Evolutionary conservation across 2,329 filamentous ascomycete genomes (phyloP), one percentile per base, ranked within the genome.

Genomic region (Diplodia scrobiculata): DNA sequence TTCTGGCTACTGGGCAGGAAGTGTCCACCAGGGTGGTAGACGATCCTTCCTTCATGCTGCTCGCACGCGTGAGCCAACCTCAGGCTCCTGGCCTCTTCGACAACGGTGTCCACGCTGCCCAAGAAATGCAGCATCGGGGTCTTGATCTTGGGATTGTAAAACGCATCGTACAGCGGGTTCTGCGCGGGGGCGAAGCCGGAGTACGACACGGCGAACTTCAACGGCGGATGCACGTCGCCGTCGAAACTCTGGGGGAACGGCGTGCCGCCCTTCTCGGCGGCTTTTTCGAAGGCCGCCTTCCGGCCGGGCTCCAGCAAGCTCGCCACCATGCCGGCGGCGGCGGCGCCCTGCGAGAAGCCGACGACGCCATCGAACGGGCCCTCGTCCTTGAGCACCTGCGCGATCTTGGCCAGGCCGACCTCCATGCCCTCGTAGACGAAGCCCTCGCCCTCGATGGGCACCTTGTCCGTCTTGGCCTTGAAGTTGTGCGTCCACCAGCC

Each of bases 1-100:
- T 90, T 91, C 70, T 89, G 87, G 67, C 92, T 81, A 63, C 78
- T 87, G 0, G 94, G 94, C 73, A 97, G 85, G 73, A 96, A 92
- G 76, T 98, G 94, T 0, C 93, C 93, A 7, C 94, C 94, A 1
- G 94, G 93, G 77, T 96, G 92, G 71, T 89, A 86, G 63, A 89
- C 82, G 63, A 86, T 82, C 70, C 79, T 83, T 51, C 77, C 80
- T 65, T 83, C 81, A 52, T 74, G 78, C 70, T 84, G 71, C 74
- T 69, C 83, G 75, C 88, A 91, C 54, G 84, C 82, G 27, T 92
- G 87, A 2, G 90, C 83, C 67, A 97, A 78, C 25, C 81, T 84
- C 72, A 85, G 81, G 75, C 87, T 91, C 73, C 91, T 82, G 63
- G 78, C 78, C 80, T 97, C 93, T 36, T 92, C 91, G 0, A 98